Evolutionary conservation across 768 basidiomycete species (phyloP), one percentile per base, ranked within the genome.

Genomic region (Mycena chlorophos): DNA sequence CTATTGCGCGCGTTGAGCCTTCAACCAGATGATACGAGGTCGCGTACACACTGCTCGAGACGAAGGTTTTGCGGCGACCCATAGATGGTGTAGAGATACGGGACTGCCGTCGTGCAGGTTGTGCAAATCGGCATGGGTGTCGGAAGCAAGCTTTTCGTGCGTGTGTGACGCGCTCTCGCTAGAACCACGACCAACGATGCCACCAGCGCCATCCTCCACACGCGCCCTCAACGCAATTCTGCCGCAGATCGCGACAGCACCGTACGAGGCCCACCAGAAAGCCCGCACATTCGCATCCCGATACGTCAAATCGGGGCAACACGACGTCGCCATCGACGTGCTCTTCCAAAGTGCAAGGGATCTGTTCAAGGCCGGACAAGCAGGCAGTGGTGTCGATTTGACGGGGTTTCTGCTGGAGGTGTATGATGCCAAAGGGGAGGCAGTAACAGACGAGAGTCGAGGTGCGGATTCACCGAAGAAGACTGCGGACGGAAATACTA

Each of bases 201-300:
- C 58, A 25, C 46, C 55, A 1, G 39, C 54, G n/a, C 50, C 54
- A 46, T 71, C 85, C 17, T 86, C 86, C 29, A 71, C 85, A 27
- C 79, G 82, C 56, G 91, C 91, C 43, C 75, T 93, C 13, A 83
- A 82, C 58, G 89, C 88, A 10, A 91, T 89, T 61, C 74, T 88
- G 55, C 91, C 85, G 12, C 81, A 87, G 47, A 87, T 94, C 49
- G 70, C 80, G 4, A 76, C 78, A 10, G 83, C 87, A 10, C 91
- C 94, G 30, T 97, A 97, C 70, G 92, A 94, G 58, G 95, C 95
- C 0, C 96, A 98, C 65, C 95, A 98, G 71, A 98, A 98, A 73
- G 93, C 94, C 10, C 84, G 96, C 25, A 98, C 95, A 17, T 97
- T 96, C 61, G 93, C 93, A 4, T 87, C 94, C 3, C 82, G 95